Conservation (phyloP, 164 flowering plant species). For the Brasenia schreberi region DNA sequence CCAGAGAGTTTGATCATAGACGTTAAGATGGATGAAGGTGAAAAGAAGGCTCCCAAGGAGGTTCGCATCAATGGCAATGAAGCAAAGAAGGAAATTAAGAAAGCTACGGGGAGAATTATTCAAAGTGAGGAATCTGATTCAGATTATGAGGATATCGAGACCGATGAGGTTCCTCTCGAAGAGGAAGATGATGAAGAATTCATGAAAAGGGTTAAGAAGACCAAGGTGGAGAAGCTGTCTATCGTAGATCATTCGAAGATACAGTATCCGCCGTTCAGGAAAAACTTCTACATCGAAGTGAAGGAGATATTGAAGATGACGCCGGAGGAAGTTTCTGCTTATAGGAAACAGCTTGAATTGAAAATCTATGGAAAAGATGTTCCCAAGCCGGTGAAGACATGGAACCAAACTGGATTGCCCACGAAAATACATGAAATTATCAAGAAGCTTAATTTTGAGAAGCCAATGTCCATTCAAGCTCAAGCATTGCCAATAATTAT, state of each 20-base stretch:
- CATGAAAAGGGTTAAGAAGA: conserved; percentile 93
- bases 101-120: conserved; percentile 65
- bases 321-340: conserved; percentile 59
- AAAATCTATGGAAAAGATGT: conserved; percentile 94
- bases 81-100: conserved; percentile 25
- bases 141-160: conserved; percentile 51
- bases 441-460: conserved; percentile 75
- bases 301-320: conserved; percentile 81
- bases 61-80: conserved; percentile 22
- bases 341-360: conserved; percentile 71
- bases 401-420: conserved; percentile 86
- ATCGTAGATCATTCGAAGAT: conserved; percentile 92
- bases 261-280: conserved; percentile 63
- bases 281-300: conserved; percentile 86
- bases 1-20: conserved; percentile 14
- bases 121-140: conserved; percentile 88
- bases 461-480: conserved; percentile 93
- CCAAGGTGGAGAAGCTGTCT: conserved; percentile 81
- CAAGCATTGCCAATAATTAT: conserved; percentile 88
- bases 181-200: conserved; percentile 96
- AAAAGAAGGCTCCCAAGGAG: conserved; percentile 21
- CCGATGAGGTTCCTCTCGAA: conserved; percentile 39
- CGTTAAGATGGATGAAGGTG: conserved; percentile 13
- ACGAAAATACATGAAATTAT: conserved; percentile 70
- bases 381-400: conserved; percentile 76